Conservation (phyloP, 163 green algal species). For the Scenedesmus sp. region DNA sequence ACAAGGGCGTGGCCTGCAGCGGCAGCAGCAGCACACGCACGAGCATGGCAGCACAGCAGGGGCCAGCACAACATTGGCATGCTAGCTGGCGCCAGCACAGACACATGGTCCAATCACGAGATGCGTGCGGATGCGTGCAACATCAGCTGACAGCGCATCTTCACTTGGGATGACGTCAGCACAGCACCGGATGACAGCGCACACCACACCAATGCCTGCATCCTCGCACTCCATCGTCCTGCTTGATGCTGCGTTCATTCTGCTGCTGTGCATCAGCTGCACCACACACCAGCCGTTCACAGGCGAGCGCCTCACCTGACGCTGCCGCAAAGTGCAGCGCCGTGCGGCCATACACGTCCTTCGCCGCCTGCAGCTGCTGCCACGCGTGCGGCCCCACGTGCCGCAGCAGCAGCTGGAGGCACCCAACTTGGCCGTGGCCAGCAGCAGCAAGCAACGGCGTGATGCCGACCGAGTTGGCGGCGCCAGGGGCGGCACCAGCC, state of each 20-base stretch:
- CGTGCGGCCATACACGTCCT: constrained; percentile 2
- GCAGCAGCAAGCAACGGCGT: constrained; percentile 50
- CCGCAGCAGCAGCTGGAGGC: constrained; percentile 43
- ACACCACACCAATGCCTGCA: no score
- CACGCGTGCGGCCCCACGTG: constrained; percentile 18
- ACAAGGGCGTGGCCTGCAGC: constrained; percentile 17
- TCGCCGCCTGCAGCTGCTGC: constrained; percentile 19
- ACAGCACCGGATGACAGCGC: no score
- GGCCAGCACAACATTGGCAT: background rate
- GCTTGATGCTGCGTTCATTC: background rate
- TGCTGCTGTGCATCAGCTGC: background rate
- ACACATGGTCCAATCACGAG: background rate
- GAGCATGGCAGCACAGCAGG: background rate
- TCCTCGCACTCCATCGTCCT: background rate
- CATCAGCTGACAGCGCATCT: no score
- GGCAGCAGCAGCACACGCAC: constrained; percentile 18
- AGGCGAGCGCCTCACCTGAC: background rate
- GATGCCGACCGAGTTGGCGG: constrained; percentile 40
- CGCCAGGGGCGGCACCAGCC: background rate
- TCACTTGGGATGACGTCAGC: no score
- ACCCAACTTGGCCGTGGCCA: constrained; percentile 34
- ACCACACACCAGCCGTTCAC: background rate
- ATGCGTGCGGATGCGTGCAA: no score
- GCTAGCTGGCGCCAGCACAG: background rate
- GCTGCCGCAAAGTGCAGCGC: constrained; percentile 47